Evolutionary conservation across 2,329 filamentous ascomycete genomes (phyloP).

Genomic region (Aspergillus uvarum): DNA sequence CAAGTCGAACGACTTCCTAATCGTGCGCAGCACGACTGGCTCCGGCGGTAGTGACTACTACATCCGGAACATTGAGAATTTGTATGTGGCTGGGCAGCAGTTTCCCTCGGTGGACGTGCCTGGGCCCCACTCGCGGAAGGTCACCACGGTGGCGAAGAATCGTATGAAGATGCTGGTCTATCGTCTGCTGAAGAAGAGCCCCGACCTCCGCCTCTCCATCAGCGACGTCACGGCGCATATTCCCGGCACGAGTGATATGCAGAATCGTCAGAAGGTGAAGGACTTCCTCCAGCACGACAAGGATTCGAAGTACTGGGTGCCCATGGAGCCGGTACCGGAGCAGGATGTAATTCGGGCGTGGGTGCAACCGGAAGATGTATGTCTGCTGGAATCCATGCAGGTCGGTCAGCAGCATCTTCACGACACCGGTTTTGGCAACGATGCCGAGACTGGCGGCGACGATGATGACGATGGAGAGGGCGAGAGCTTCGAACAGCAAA

Average conservation of each 20-base stretch:
- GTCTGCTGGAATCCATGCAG: conserved; percentile 93
- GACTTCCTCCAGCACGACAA: conserved; percentile 93
- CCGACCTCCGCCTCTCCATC: conserved; percentile 67
- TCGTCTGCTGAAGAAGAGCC: conserved; percentile 77
- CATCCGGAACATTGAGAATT: conserved; percentile 83
- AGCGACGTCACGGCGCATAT: conserved; percentile 90
- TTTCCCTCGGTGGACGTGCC: conserved; percentile 91
- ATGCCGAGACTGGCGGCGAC: conserved; percentile 65
- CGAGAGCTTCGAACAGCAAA: conserved; percentile 78
- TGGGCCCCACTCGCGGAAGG: conserved; percentile 87
- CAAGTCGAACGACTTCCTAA: conserved; percentile 78
- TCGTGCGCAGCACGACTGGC: conserved; percentile 78
- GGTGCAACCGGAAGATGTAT: conserved; percentile 95
- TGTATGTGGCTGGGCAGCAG: conserved; percentile 88
- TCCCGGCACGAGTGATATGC: conserved; percentile 87
- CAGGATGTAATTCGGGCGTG: conserved; percentile 77
- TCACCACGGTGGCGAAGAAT: conserved; percentile 96
- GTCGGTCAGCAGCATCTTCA: conserved; percentile 86
- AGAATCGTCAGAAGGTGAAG: conserved; percentile 94
- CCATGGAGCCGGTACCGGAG: conserved; percentile 75
- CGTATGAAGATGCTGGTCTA: conserved; percentile 95
- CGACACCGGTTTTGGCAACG: conserved; percentile 80
- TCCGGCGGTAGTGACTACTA: conserved; percentile 76
- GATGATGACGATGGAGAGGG: conserved; percentile 65
- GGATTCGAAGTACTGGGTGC: conserved; percentile 81